A percentile compares a stretch with the other conserved stretches of the same genome.
Conservation (phyloP, 805 yeast species). For the Saccharomycopsis lassenensis region DNA sequence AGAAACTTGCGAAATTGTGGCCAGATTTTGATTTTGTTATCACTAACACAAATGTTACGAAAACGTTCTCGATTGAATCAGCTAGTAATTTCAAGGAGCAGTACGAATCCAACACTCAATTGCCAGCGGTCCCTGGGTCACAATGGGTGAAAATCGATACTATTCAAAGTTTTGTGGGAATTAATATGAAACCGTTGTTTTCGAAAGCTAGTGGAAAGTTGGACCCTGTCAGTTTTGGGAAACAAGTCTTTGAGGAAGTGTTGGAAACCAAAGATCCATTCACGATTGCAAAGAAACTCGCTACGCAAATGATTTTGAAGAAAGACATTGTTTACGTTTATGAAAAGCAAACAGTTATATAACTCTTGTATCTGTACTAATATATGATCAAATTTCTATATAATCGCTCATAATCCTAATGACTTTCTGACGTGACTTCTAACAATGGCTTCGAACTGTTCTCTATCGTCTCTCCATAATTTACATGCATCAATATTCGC, state of each 20-base stretch:
- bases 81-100: not conserved
- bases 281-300: not conserved
- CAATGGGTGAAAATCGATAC: constrained; percentile 36
- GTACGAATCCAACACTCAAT: constrained; percentile 4
- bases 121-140: constrained; percentile 23
- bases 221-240: constrained; percentile 18
- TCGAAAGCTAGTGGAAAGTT: constrained; percentile 13
- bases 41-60: constrained; percentile 25
- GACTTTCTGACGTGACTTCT: constrained; percentile 56
- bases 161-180: constrained; percentile 31
- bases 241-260: not conserved
- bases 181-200: constrained; percentile 24
- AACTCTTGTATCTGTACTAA: too few species aligned
- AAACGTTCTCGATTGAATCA: constrained; percentile 7
- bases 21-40: constrained; percentile 40
- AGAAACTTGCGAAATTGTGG: constrained; percentile 33
- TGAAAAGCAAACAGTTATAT: constrained; percentile 10
- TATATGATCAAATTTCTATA: too few species aligned
- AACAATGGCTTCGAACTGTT: constrained; percentile 54
- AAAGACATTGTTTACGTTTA: constrained; percentile 9
- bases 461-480: constrained; percentile 81
- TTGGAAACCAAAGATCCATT: constrained; percentile 6
- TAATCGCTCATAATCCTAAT: constrained; percentile 43
- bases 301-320: constrained; percentile 2
- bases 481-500: constrained; percentile 77